Conservation (phyloP, 345 rosid genomes). For the Combretum micranthum region DNA sequence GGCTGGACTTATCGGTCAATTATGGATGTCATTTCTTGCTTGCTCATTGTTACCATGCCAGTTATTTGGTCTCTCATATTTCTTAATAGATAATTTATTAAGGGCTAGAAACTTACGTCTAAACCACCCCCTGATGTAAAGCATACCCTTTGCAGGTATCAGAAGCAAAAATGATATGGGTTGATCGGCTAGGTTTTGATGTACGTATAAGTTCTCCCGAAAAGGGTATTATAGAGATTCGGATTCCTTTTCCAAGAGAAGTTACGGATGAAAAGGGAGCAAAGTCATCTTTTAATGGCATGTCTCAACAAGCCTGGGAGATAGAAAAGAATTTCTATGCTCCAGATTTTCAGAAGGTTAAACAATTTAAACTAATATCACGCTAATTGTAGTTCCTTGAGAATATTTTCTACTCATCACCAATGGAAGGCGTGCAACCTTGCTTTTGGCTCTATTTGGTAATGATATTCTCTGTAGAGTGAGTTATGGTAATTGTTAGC, state of each 20-base stretch:
- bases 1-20: too few relatives aligned
- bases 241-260: constrained; percentile 85
- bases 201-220: constrained; percentile 51
- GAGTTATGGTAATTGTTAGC: too few relatives aligned
- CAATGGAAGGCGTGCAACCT: too few relatives aligned
- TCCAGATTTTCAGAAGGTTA: constrained; percentile 56
- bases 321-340: constrained; percentile 61
- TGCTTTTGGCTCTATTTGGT: too few relatives aligned
- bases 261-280: constrained; percentile 83
- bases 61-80: too few relatives aligned
- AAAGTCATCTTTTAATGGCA: constrained; percentile 79
- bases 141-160: constrained; percentile 39
- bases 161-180: constrained; percentile 83
- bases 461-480: too few relatives aligned
- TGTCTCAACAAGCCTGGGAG: constrained; percentile 97
- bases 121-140: not conserved
- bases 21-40: too few relatives aligned
- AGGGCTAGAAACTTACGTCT: too few relatives aligned
- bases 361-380: constrained; percentile 49
- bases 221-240: constrained; percentile 50
- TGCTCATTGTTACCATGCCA: too few relatives aligned
- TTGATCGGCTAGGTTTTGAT: constrained; percentile 84
- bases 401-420: too few relatives aligned
- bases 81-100: too few relatives aligned
- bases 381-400: too few relatives aligned